Base-by-base conservation (phyloP, 768 basidiomycete species). In the Arthromyces matolae region DNA sequence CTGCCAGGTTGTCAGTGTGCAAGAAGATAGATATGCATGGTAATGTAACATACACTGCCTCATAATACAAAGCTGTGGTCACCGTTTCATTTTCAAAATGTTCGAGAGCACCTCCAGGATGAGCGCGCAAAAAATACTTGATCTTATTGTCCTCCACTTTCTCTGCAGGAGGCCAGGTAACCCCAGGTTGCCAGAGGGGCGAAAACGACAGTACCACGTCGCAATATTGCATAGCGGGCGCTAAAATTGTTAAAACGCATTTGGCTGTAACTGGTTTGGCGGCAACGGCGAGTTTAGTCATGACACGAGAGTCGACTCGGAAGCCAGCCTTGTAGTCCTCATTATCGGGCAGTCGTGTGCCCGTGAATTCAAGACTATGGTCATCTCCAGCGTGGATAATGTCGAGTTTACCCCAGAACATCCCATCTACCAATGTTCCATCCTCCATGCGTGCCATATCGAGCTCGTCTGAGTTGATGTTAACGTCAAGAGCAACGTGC, bases 381-480 rank as follows among this genome's bases (percentile, higher is more conserved):
- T 68, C 82, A 57, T 88, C 86, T 25, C 82, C 86, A 1, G 79
- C 71, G 59, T 93, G 90, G 10, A 90, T 78, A 42, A 93, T 88
- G 55, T 81, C 81, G 45, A 93, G 79, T 60, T 91, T 91, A 4
- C 90, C 90, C 88, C 86, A 92, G 67, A 91, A 93, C 65, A 79
- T 70, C 32, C 90, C 90, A 40, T 89, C 90, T 16, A 93, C 90
- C 19, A 81, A 71, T 12, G 87, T 91, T 1, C 89, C 90, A 57
- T 93, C 90, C 54, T 92, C 90, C 85, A 89, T 90, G 41, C 87
- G 79, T 2, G 90, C 86, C 90, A 93, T 92, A 62, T 93, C 90
- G 28, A 91, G 76, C 55, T 91, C 90, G 28, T 87, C 86, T 3
- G 90, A 91, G 43, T 78, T 75, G 27, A 91, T 77, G 14, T 79